Evolutionary conservation across 768 basidiomycete species (phyloP).

Genomic region (Mycena leptocephala): DNA sequence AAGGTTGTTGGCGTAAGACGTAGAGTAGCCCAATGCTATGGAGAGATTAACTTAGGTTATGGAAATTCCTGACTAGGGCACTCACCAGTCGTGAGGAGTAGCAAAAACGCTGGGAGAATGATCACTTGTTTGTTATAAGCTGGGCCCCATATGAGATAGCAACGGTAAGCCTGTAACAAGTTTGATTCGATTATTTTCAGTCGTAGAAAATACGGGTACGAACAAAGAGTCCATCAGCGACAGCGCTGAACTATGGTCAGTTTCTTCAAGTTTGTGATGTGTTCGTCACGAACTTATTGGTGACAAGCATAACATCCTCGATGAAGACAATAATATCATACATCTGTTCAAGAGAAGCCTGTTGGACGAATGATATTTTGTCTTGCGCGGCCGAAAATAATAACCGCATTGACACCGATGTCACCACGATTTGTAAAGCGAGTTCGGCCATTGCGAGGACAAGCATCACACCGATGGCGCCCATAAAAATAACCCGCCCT

Average conservation of each 20-base stretch:
- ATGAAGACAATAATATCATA: background rate
- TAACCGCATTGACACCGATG: background rate
- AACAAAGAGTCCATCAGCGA: conserved; percentile 27
- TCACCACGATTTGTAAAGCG: background rate
- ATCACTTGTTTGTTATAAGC: background rate
- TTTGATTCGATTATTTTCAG: background rate
- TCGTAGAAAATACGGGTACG: background rate
- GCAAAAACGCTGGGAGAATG: background rate
- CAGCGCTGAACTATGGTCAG: background rate
- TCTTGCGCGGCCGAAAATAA: background rate
- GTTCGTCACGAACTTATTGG: conserved; percentile 12
- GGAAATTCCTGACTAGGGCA: background rate
- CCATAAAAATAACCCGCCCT: conserved; percentile 2
- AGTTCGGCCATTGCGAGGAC: conserved; percentile 6
- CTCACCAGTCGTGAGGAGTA: conserved; percentile 9
- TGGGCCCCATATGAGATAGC: conserved; percentile 13
- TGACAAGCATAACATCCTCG: background rate
- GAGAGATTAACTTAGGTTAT: background rate
- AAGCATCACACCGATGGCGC: conserved; percentile 4
- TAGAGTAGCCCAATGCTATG: background rate
- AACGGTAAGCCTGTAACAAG: background rate
- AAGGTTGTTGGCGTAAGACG: background rate
- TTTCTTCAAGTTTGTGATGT: background rate
- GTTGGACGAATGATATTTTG: background rate
- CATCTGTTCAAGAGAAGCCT: background rate